Conservation (phyloP, 139 green algal species). For the Tetraselmis chui region DNA sequence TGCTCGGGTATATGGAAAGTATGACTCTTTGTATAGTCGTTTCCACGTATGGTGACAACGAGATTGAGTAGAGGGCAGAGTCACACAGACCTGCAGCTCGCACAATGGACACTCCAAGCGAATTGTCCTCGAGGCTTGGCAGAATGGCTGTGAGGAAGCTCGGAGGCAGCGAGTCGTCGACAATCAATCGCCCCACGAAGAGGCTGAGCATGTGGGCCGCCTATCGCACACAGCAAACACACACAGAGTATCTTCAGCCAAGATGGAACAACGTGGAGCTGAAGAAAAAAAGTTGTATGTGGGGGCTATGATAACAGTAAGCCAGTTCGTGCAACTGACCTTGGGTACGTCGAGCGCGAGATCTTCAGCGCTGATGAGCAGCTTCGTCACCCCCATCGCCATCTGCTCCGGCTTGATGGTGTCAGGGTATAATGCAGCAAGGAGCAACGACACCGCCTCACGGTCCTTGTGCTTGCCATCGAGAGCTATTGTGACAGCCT, state of each 20-base stretch:
- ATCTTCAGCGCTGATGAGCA: constrained; percentile 69
- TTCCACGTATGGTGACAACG: too few species aligned
- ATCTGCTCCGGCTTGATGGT: constrained; percentile 29
- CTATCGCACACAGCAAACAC: neutral
- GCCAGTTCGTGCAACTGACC: too few species aligned
- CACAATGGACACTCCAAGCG: constrained; percentile 56
- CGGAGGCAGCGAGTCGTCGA: constrained; percentile 90
- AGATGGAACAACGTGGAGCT: neutral
- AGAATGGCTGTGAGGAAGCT: constrained; percentile 70
- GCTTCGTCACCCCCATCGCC: constrained; percentile 55
- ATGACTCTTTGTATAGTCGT: too few species aligned
- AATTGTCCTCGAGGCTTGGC: constrained; percentile 40
- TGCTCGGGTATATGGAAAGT: too few species aligned
- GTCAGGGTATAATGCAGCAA: constrained; percentile 61
- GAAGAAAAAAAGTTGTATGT: too few species aligned
- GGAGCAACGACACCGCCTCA: constrained; percentile 68
- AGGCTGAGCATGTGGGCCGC: constrained; percentile 52
- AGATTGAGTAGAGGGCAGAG: too few species aligned
- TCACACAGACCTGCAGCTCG: constrained; percentile 30
- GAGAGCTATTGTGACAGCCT: constrained; percentile 62
- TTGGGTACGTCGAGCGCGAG: constrained; percentile 83
- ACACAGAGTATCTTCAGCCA: neutral
- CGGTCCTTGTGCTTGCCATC: constrained; percentile 78
- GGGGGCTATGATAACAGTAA: too few species aligned
- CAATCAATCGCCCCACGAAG: constrained; percentile 77